These are phyloP conservation scores for Nematocida minor DNA, from an alignment of 371 early-diverging fungal genomes.

Conservation along the genomic window DNA sequence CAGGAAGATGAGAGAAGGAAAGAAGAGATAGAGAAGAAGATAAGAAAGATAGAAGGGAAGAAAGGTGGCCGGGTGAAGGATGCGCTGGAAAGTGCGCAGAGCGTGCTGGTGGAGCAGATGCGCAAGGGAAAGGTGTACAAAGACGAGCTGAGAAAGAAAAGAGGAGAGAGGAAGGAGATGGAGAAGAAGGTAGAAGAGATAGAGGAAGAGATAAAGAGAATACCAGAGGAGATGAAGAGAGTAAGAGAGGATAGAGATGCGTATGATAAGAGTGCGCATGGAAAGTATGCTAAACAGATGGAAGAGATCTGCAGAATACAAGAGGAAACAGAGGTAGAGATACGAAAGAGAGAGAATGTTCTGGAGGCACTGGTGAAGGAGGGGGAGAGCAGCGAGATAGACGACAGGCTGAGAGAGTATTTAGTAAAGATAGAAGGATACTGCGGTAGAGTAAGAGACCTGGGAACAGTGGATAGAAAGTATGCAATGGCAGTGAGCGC, in stretches of 20 bases:
- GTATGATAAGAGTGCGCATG: conserved; percentile 36
- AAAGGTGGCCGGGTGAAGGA: not conserved
- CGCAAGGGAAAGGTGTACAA: not conserved
- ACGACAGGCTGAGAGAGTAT: conserved; percentile 27
- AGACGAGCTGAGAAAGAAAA: not conserved
- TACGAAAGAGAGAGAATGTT: not conserved
- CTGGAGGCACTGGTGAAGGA: conserved; percentile 18
- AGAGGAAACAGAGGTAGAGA: conserved; percentile 36
- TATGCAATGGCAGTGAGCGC: conserved; percentile 92
- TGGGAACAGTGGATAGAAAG: conserved; percentile 82
- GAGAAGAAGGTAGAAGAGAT: not conserved
- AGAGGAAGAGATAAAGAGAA: not conserved
- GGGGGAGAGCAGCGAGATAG: not conserved
- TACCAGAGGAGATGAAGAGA: not conserved
- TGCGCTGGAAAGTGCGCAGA: not conserved
- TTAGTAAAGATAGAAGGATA: conserved; percentile 56
- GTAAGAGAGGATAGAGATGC: not conserved
- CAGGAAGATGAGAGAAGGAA: not conserved
- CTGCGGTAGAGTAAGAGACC: conserved; percentile 80
- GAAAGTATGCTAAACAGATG: conserved; percentile 32
- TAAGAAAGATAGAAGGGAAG: not conserved
- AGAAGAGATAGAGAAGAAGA: not conserved
- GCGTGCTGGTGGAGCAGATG: not conserved
- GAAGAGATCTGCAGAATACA: not conserved
- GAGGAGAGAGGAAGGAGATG: conserved; percentile 5